A percentile compares a stretch with the other conserved stretches of the same genome.
Conservation (phyloP, 1,284 basidiomycete species). For the Pseudozyma thailandica region DNA sequence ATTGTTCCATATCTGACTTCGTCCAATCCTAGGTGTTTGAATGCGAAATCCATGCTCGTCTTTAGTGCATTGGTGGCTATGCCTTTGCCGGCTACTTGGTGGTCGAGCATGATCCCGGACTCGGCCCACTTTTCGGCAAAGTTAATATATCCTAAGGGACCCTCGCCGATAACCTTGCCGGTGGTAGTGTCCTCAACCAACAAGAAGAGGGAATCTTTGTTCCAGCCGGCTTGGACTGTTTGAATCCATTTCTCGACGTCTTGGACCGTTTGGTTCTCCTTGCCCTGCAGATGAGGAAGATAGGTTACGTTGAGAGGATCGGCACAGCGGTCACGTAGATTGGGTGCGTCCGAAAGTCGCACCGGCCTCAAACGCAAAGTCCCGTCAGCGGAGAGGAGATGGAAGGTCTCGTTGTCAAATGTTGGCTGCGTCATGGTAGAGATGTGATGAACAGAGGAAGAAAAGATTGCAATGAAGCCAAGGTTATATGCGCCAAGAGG, state of each 20-base stretch:
- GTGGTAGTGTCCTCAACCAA: slow-evolving; percentile 16
- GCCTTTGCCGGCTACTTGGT: slow-evolving; percentile 10
- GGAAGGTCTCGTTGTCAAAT: slow-evolving; percentile 21
- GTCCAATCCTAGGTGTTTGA: slow-evolving; percentile 21
- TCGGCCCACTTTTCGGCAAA: slow-evolving; percentile 20
- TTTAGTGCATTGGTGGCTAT: slow-evolving; percentile 26
- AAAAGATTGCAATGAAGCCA: neutral
- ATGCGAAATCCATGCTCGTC: slow-evolving; percentile 32
- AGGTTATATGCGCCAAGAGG: neutral
- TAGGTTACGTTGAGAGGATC: slow-evolving; percentile 21
- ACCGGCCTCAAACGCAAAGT: slow-evolving; percentile 14
- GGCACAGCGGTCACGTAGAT: slow-evolving; percentile 32
- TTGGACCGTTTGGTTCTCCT: slow-evolving; percentile 22
- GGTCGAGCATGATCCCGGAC: slow-evolving; percentile 32
- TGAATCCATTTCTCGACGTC: slow-evolving; percentile 28
- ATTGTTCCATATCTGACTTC: slow-evolving; percentile 26
- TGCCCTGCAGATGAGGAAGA: slow-evolving; percentile 34
- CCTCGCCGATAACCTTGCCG: slow-evolving; percentile 24
- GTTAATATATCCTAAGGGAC: slow-evolving; percentile 28
- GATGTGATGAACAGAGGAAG: too few relatives aligned
- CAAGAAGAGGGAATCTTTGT: slow-evolving; percentile 37
- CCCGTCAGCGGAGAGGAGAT: neutral
- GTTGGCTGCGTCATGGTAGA: slow-evolving; percentile 27
- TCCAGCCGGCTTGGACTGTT: slow-evolving; percentile 24
- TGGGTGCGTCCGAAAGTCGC: slow-evolving; percentile 23